Evolutionary conservation across 345 rosid genomes (phyloP).

Genomic region (Rubroshorea leprosula): DNA sequence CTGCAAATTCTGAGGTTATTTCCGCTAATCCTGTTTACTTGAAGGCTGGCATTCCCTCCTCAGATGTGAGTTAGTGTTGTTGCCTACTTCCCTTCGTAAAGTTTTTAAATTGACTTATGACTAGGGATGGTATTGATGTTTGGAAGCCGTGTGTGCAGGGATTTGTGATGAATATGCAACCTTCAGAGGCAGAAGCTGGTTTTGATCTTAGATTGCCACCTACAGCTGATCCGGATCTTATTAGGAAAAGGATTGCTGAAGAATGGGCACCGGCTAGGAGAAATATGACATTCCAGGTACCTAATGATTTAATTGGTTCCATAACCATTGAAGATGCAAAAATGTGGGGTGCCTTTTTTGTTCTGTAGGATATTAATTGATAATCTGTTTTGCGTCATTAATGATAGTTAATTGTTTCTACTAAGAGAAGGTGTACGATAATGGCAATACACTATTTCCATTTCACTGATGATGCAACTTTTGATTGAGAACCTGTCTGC

Average conservation of each 20-base stretch:
- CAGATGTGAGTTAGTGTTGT: constrained; percentile 35
- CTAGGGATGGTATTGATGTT: neutral
- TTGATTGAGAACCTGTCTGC: no score
- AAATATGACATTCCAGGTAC: constrained; percentile 71
- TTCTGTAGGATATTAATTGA: no score
- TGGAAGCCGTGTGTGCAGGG: constrained; percentile 38
- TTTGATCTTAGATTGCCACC: constrained; percentile 83
- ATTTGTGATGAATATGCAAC: constrained; percentile 90
- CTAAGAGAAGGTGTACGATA: no score
- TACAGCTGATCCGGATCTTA: constrained; percentile 50
- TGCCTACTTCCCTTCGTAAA: neutral
- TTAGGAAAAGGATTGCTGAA: constrained; percentile 58
- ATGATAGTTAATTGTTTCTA: no score
- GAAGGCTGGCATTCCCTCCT: constrained; percentile 74
- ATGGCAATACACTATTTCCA: no score
- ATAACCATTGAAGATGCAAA: no score
- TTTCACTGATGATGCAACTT: neutral
- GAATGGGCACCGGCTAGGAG: constrained; percentile 88
- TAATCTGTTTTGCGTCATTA: no score
- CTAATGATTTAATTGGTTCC: neutral
- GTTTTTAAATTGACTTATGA: neutral
- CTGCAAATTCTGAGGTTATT: constrained; percentile 60
- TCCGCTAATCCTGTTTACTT: constrained; percentile 84
- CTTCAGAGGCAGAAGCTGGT: constrained; percentile 94
- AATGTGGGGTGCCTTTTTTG: no score